Conservation (phyloP, 306 rosid genomes). For the Vigna nakashimae region DNA sequence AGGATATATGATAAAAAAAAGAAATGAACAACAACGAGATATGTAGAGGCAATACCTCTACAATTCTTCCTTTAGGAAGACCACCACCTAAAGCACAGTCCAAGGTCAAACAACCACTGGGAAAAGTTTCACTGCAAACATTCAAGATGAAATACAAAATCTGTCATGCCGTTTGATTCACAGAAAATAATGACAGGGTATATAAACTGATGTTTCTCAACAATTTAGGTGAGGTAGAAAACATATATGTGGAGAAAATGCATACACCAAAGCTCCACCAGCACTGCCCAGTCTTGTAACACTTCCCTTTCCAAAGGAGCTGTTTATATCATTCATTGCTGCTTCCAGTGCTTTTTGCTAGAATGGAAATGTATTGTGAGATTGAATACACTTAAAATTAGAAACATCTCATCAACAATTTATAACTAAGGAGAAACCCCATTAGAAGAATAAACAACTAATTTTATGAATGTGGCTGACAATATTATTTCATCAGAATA, state of each 20-base stretch:
- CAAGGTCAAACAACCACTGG: conserved; percentile 95
- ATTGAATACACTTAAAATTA: conserved; percentile 19
- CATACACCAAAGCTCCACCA: conserved; percentile 98
- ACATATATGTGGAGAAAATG: conserved; percentile 38
- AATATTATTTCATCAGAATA: conserved; percentile 21
- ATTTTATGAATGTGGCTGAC: neutral
- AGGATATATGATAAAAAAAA: conserved; percentile 3
- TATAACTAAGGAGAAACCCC: conserved; percentile 11
- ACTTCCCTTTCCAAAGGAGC: conserved; percentile 94
- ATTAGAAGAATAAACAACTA: conserved; percentile 24
- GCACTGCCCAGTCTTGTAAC: conserved; percentile 98
- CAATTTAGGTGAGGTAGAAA: conserved; percentile 11
- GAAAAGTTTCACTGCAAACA: conserved; percentile 89
- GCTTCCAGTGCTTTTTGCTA: conserved; percentile 98
- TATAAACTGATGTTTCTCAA: conserved; percentile 11
- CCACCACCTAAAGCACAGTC: conserved; percentile 99
- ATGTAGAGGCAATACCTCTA: conserved; percentile 68
- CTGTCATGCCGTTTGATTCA: conserved; percentile 32
- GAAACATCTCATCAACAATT: conserved; percentile 17
- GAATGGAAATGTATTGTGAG: conserved; percentile 47
- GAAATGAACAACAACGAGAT: conserved; percentile 4
- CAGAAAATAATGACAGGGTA: conserved; percentile 35
- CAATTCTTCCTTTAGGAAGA: conserved; percentile 97
- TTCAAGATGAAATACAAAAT: conserved; percentile 36
- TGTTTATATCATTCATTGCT: conserved; percentile 93